phyloP scores from a whole-genome alignment of 2,329 filamentous ascomycete genomes.

The Penicillium psychrosexuale region DNA sequence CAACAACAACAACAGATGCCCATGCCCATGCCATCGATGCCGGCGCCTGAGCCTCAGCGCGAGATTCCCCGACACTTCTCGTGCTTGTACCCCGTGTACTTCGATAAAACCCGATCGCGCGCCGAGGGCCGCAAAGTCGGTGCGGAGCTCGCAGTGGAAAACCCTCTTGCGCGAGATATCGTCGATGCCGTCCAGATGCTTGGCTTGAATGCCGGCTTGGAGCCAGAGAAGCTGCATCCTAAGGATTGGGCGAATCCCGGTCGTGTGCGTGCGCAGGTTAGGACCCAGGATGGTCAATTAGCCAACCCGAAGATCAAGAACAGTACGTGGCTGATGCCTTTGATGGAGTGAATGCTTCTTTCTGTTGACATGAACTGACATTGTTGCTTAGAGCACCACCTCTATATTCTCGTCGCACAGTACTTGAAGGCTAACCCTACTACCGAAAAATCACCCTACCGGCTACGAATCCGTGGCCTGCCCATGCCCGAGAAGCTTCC shows the following conservation, averaged over 20 bases:
- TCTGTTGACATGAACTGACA: not conserved
- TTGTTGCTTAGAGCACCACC: constrained; percentile 64
- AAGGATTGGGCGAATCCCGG: constrained; percentile 98
- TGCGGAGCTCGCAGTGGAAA: constrained; percentile 67
- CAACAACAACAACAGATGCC: constrained; percentile 9
- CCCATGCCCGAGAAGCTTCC: constrained; percentile 65
- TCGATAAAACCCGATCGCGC: constrained; percentile 66
- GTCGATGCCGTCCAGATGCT: constrained; percentile 77
- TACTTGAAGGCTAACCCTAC: constrained; percentile 78
- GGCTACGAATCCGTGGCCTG: constrained; percentile 70
- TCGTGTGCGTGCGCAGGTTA: constrained; percentile 74
- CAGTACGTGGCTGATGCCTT: constrained; percentile 47
- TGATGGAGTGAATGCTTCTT: not conserved
- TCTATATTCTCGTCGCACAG: constrained; percentile 75
- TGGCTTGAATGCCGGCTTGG: constrained; percentile 64
- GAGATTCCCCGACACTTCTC: constrained; percentile 71
- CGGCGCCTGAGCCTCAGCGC: constrained; percentile 44
- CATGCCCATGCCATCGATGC: constrained; percentile 17
- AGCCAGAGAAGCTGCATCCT: constrained; percentile 88
- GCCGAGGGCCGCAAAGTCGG: constrained; percentile 78
- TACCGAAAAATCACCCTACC: constrained; percentile 66
- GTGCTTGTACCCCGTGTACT: constrained; percentile 94
- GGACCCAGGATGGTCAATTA: constrained; percentile 50
- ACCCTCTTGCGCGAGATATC: constrained; percentile 86
- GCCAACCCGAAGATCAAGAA: constrained; percentile 59